Evolutionary conservation across 257 asterid genomes (phyloP), one percentile per base, ranked within the genome.

Genomic region (Primulina huaijiensis): DNA sequence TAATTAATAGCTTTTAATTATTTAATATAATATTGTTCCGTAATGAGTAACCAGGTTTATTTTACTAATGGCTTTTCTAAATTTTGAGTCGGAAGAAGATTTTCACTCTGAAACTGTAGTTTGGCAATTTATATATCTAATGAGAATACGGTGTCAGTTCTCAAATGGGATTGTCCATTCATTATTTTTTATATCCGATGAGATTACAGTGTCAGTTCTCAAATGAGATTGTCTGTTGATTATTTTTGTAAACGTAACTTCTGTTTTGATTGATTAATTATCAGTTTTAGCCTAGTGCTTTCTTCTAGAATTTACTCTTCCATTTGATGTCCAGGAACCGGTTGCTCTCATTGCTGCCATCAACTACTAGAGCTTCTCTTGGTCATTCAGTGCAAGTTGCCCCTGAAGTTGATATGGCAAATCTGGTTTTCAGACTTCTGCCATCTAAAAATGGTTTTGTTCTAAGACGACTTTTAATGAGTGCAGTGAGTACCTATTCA

Each of bases 381-480:
- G 79, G 72, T 67, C 85, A 73, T 68, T 69, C 88, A 72, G 69
- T 84, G 50, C 75, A 74, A 73, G 78, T 69, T 64, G 43, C 83
- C 31, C 86, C 83, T n/a, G 87, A 74, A 77, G 81, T 76, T 66
- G 85, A 92, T 77, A 76, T 86, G 74, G 88, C 89, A 60, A 80
- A 85, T 78, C 83, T 87, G 64, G 88, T 92, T 63, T 67, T 90
- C 85, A 86, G 77, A 74, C 77, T 93, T 77, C 74, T 93, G 66
- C 92, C 91, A 37, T 89, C 99, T 56, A 84, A 89, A 78, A 88
- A 89, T 33, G 99, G 99, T 64, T 60, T 80, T 8, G 99, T 88
- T 67, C 72, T 93, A 69, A 85, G 99, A 80, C 86, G 96, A 85
- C 92, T 93, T 69, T 57, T 90, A 33, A 89, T 93, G 94, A 87